Evolutionary conservation across 495 filamentous ascomycete species (phyloP), one percentile per base, ranked within the genome.

Genomic region (Lophium mytilinum): DNA sequence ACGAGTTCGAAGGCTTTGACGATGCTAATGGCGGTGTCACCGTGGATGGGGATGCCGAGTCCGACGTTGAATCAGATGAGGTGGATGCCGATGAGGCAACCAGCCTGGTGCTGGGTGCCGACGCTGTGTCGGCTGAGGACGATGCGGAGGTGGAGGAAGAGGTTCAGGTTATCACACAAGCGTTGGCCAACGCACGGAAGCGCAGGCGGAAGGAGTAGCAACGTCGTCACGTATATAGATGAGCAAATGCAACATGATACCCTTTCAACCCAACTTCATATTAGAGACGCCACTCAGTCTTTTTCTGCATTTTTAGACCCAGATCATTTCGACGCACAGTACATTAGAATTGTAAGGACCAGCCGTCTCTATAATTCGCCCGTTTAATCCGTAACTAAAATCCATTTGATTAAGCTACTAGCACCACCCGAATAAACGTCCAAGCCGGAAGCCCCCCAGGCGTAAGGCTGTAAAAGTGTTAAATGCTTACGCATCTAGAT

Each of bases 21-120:
- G 61, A 60, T 30, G 62, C 68, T 1, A 42, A 57, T 12, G 66
- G 69, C 7, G 69, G 75, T 53, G 78, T 82, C 51, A 71, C 76
- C n/a, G 80, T 58, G 18, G 59, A 69, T 54, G 37, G 60, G 15
- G 55, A 58, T 14, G 58, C 42, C 35, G 52, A 52, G 24, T 59
- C 60, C 18, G 56, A 45, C 12, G 57, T 39, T 1, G 63, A 53
- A 0, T 37, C 4, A 17, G 52, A 50, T 6, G 61, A 52, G 39
- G 48, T 15, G 11, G 47, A 52, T 49, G 56, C 48, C 14, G 46
- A 6, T 15, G 52, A 61, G 19, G 48, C 59, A 30, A 35, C 18
- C 8, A 50, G 56, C 8, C 18, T 55, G 21, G 50, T 37, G 9
- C 52, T 21, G 1, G 53, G 42, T 2, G 53, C 47, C 21, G 42